Percentiles rank a stretch among this genome's conserved stretches.
Evolutionary conservation across 805 yeast species (phyloP).

Genomic region (Yamadazyma takamatsuzukensis): DNA sequence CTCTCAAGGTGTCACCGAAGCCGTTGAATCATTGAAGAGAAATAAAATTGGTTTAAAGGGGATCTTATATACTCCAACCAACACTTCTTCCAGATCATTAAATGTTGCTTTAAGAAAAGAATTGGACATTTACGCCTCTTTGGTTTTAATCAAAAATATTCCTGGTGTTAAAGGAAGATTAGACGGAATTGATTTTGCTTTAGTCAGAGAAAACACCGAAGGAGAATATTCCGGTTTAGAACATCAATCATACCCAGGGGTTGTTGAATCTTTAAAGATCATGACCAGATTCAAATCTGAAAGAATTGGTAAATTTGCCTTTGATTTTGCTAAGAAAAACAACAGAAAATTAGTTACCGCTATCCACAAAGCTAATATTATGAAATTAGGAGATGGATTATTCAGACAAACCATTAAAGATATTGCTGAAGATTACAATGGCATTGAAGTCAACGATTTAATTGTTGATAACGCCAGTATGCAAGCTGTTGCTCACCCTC

Average conservation of each 20-base stretch:
- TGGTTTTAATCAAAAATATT: slow-evolving; percentile 88
- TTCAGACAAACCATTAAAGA: slow-evolving; percentile 91
- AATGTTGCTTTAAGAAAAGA: slow-evolving; percentile 97
- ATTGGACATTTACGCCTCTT: slow-evolving; percentile 90
- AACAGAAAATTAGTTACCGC: slow-evolving; percentile 92
- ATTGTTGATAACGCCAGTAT: slow-evolving; percentile 98
- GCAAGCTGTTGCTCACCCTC: slow-evolving; percentile 98
- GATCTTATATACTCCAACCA: slow-evolving; percentile 86
- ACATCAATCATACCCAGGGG: slow-evolving; percentile 96
- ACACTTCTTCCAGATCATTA: slow-evolving; percentile 74
- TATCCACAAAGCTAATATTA: slow-evolving; percentile 97
- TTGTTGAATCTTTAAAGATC: slow-evolving; percentile 93
- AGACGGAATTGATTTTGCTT: slow-evolving; percentile 83
- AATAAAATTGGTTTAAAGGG: slow-evolving; percentile 97
- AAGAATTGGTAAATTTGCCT: slow-evolving; percentile 96
- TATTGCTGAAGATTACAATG: slow-evolving; percentile 80
- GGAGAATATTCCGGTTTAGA: slow-evolving; percentile 98
- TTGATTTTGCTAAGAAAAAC: slow-evolving; percentile 90
- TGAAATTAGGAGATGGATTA: slow-evolving; percentile 98
- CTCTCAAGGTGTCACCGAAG: slow-evolving; percentile 75
- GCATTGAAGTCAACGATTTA: slow-evolving; percentile 80
- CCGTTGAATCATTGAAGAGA: slow-evolving; percentile 87
- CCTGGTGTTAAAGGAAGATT: slow-evolving; percentile 92
- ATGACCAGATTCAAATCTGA: slow-evolving; percentile 93
- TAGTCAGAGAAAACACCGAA: slow-evolving; percentile 98